phyloP scores from a whole-genome alignment of 1,139 yeast genomes.

The Cylindricascospora bacillispora region DNA sequence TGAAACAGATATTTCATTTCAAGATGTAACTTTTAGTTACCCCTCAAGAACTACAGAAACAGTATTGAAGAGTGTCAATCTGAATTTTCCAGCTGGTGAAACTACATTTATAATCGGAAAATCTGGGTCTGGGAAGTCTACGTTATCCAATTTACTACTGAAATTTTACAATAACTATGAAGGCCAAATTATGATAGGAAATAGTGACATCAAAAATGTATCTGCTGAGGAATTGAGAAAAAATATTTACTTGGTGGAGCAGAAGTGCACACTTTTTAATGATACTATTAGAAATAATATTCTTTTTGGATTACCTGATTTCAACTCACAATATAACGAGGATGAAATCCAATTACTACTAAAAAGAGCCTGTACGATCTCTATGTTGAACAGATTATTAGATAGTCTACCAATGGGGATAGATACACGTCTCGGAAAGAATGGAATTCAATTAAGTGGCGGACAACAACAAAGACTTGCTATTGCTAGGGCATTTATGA shows the following conservation, averaged over 20 bases:
- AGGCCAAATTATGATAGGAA: conserved; percentile 49
- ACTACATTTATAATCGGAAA: conserved; percentile 62
- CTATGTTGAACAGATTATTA: conserved; percentile 38
- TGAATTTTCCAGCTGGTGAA: conserved; percentile 35
- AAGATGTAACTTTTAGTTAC: conserved; percentile 47
- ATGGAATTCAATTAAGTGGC: conserved; percentile 56
- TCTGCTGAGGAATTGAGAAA: conserved; percentile 42
- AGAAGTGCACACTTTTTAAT: conserved; percentile 51
- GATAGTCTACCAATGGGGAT: conserved; percentile 39
- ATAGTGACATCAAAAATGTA: conserved; percentile 32
- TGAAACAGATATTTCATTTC: conserved; percentile 39
- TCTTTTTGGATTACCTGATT: conserved; percentile 26
- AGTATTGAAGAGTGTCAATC: conserved; percentile 35
- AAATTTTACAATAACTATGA: conserved; percentile 38
- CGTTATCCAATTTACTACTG: conserved; percentile 51
- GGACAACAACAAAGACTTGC: conserved; percentile 82
- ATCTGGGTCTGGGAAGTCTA: conserved; percentile 90
- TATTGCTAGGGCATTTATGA: conserved; percentile 65
- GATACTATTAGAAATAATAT: conserved; percentile 55
- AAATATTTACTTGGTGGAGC: conserved; percentile 64
- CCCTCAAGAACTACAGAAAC: conserved; percentile 36
- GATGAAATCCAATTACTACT: conserved; percentile 13
- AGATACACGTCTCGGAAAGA: conserved; percentile 37
- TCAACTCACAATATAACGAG: background rate
- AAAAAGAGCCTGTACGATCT: conserved; percentile 38